These are phyloP conservation scores for Trichophaea hybrida DNA, from an alignment of 2,329 filamentous ascomycete species.

Conservation along the genomic window DNA sequence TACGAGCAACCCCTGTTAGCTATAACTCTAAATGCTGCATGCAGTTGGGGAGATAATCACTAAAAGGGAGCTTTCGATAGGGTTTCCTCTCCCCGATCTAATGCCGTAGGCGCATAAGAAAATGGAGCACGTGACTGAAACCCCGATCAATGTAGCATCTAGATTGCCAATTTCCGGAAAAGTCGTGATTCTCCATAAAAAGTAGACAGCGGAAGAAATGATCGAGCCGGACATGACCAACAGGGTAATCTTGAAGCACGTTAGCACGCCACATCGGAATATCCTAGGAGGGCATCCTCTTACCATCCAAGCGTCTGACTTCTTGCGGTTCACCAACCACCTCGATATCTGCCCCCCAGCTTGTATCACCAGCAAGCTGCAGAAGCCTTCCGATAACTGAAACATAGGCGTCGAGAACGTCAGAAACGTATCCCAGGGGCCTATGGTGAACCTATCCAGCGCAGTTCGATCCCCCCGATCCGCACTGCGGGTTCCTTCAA, in stretches of 20 bases:
- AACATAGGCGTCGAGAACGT: conserved; percentile 88
- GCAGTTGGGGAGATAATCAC: conserved; percentile 13
- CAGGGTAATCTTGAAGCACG: conserved; percentile 54
- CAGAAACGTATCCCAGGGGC: conserved; percentile 76
- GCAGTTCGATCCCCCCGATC: conserved; percentile 32
- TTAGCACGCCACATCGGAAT: conserved; percentile 5
- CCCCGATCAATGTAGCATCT: conserved; percentile 82
- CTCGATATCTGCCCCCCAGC: conserved; percentile 84
- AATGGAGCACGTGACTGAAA: conserved; percentile 79
- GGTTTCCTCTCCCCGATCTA: conserved; percentile 81
- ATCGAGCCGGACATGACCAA: conserved; percentile 78
- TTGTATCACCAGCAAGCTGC: conserved; percentile 89
- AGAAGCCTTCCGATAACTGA: conserved; percentile 90
- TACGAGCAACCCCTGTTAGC: conserved; percentile 5
- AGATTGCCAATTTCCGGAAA: conserved; percentile 89
- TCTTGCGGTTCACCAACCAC: conserved; percentile 73
- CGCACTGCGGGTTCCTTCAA: conserved; percentile 16
- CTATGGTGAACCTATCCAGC: conserved; percentile 64
- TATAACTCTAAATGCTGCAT: conserved; percentile 21
- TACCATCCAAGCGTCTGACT: conserved; percentile 93
- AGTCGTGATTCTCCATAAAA: conserved; percentile 84
- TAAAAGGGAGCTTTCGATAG: conserved; percentile 83
- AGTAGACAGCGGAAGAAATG: conserved; percentile 88
- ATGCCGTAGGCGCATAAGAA: conserved; percentile 92
- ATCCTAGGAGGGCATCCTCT: conserved; percentile 29